Base-by-base conservation (phyloP, 352 stramenopile species). In the Phytophthora palmivora region DNA sequence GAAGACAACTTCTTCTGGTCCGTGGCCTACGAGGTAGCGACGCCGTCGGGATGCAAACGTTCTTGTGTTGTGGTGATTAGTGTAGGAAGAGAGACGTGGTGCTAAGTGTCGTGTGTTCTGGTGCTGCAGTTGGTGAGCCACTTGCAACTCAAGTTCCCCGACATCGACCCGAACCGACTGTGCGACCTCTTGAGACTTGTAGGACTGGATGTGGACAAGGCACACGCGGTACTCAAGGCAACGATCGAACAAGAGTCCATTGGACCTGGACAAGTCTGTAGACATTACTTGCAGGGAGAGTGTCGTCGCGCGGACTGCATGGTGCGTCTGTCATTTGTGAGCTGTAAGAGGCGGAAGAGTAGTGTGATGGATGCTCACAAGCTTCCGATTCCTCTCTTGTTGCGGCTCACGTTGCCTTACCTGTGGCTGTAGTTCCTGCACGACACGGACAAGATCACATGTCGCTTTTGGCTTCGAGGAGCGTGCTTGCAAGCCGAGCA, bases 1-100 rank as follows among this genome's bases (percentile, higher is more conserved):
- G 86, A 95, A 74, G 84, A 93, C 52, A 85, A 62, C 21, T 95
- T 95, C 67, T 95, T 93, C 58, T 95, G 86, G 86, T 95, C 86
- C 12, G 76, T 95, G 42, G 82, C 84, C 18, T 95, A 87, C 56
- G 86, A 95, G 71, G 85, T 94, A 76, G n/a, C 9, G 18, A 47
- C 32, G 11, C 18, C 30, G 28, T 57, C 18, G 21, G 34, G 22
- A 55, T n/a, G n/a, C 18, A 61, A 28, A 65, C 32, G 39, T 44
- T 58, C 16, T 39, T 12, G 12, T 47, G 51, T 16, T 49, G 12
- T 48, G n/a, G 1, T 24, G 39, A n/a, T 14, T 12, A 41, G 24
- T 18, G 18, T 28, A 15, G 43, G 14, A 10, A 54, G 36, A 41
- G 24, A 24, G 48, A 28, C 34, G 43, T 36, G 28, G n/a, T 38